Base-by-base conservation (phyloP, 169 alveolate genomes). In the Plasmodium blacklocki region DNA sequence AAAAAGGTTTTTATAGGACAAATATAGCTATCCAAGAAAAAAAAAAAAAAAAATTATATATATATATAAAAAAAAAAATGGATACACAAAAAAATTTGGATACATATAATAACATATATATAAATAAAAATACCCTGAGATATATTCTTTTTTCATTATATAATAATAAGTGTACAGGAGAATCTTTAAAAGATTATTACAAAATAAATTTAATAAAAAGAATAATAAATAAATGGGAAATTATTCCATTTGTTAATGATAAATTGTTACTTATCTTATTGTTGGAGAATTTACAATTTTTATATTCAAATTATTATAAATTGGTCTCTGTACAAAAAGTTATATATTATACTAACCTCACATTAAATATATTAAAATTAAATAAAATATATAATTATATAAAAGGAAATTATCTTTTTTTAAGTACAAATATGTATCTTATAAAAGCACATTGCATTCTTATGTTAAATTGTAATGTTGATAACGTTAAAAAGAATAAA, bases 271-370 rank as follows among this genome's bases (percentile, higher is more conserved):
- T 70, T 12, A 39, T 83, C 39, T 21, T 83, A 32, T 70, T 58
- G 32, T 18, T 70, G 5, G 91, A 83, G 39, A 83, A 83, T 58
- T 2, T 83, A 26, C 64, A 83, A 39, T 11, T 83, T 58, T 63
- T 83, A 50, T 83, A 50, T 83, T 23, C 52, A 45, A 45, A 21
- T 15, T 70, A 26, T 72, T 83, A 70, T 29, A 67, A 72, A 83
- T 2, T 56, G 18, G 15, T 39, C 14, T 43, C 45, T 49, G 67
- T 83, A 64, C 29, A 72, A 2, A 49, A 52, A 6, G 83, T 70
- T 18, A 56, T 83, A 56, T 19, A 68, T 58, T 83, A 70, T 47
- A 26, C 74, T 11, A 83, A 58, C 52, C 39, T 83, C 7, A 7
- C 71, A 64, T 18, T 58, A 26, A 70, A 56, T 12, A 60, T 83